phyloP scores from a whole-genome alignment of 345 rosid species.

The Euclidium syriacum region DNA sequence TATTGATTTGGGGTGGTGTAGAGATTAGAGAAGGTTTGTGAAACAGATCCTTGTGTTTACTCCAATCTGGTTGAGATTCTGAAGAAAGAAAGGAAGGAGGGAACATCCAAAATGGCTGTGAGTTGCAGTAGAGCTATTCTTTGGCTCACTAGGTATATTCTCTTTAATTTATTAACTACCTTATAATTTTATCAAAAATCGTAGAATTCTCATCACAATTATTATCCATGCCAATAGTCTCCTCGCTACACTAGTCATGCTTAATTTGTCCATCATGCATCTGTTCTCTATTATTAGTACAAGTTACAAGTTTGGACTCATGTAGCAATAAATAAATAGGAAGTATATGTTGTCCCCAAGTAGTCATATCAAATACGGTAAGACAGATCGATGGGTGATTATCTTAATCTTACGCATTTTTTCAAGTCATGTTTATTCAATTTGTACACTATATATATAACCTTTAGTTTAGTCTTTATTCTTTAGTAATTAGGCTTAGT shows the following conservation, averaged over 20 bases:
- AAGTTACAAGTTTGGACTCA: neutral
- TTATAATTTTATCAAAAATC: neutral
- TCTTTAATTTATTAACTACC: neutral
- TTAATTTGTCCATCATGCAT: neutral
- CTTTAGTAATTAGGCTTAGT: neutral
- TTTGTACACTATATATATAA: neutral
- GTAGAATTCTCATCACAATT: neutral
- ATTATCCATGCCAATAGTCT: neutral
- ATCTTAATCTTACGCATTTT: neutral
- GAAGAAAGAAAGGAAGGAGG: constrained; percentile 63
- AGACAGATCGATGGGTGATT: neutral
- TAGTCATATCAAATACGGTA: neutral
- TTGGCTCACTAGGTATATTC: constrained; percentile 85
- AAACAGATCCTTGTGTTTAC: constrained; percentile 49
- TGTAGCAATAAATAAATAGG: neutral
- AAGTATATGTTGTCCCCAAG: neutral
- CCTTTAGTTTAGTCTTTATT: neutral
- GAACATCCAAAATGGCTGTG: constrained; percentile 39
- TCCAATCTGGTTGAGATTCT: constrained; percentile 66
- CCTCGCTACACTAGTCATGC: neutral
- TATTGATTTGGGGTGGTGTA: constrained; percentile 23
- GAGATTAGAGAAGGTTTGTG: constrained; percentile 66
- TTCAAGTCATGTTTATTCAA: neutral
- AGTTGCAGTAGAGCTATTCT: constrained; percentile 80
- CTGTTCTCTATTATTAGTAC: neutral